Percentiles rank a stretch among this genome's conserved stretches.
Evolutionary conservation across 805 yeast genomes (phyloP).

Genomic region (Brettanomyces custersianus): DNA sequence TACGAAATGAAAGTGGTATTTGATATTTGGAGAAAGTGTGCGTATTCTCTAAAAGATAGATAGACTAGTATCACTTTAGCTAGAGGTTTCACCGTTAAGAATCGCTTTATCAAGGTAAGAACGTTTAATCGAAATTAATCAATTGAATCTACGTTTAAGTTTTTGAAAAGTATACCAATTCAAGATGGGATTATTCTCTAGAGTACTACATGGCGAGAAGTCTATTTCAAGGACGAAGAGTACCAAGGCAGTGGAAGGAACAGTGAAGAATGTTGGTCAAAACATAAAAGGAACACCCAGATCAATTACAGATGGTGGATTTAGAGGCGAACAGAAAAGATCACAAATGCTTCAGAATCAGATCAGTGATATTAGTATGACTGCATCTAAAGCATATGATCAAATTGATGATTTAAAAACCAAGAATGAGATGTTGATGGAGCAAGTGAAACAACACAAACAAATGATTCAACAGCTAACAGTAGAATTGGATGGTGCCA

Average conservation of each 20-base stretch:
- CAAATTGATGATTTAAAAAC: slow-evolving; percentile 16
- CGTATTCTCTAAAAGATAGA: too few relatives aligned
- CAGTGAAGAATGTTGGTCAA: neutral
- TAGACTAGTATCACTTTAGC: too few relatives aligned
- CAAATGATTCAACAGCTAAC: slow-evolving; percentile 1
- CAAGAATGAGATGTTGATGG: slow-evolving; percentile 10
- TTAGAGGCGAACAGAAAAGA: slow-evolving; percentile 17
- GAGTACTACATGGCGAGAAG: neutral
- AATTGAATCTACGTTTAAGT: too few relatives aligned
- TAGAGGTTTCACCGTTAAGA: too few relatives aligned
- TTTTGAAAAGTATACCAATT: too few relatives aligned
- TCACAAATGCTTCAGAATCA: slow-evolving; percentile 14
- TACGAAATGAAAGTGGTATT: too few relatives aligned
- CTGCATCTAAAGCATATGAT: slow-evolving; percentile 21
- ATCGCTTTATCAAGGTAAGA: too few relatives aligned
- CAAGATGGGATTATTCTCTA: slow-evolving; percentile 1
- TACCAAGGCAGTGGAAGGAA: neutral
- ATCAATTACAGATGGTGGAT: slow-evolving; percentile 11
- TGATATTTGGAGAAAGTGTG: too few relatives aligned
- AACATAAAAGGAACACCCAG: slow-evolving; percentile 12
- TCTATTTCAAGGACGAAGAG: neutral
- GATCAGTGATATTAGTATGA: slow-evolving; percentile 15
- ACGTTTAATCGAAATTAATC: too few relatives aligned
- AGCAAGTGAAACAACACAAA: slow-evolving; percentile 7
- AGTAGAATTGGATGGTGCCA: slow-evolving; percentile 2